Evolutionary conservation across 148 eudicot genomes (phyloP), one percentile per base, ranked within the genome.

Genomic region (Gaultheria prostrata): DNA sequence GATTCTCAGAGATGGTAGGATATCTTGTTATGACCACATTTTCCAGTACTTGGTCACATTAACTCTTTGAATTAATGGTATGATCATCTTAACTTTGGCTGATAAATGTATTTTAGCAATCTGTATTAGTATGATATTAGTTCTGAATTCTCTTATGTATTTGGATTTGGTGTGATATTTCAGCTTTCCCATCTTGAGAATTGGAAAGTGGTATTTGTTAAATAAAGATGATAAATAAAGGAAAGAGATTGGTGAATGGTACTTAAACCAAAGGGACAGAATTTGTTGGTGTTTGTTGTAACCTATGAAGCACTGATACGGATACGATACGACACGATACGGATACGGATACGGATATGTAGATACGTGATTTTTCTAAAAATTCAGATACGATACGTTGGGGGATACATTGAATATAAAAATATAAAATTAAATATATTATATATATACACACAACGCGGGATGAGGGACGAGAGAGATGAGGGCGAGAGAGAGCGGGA

Each of bases 121-220:
- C 48, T 20, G 11, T 24, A n/a, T 46, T 48, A 39, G 30, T 21
- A 49, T 76, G 15, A 12, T 14, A 24, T 51, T 76, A 28, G 71
- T 65, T 28, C 9, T 28, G 6, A 26, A 28, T 48, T 76, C 9
- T 76, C 24, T 1, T 28, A 50, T 4, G 15, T 51, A 15, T 76
- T 76, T 76, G 59, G 79, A 15, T 20, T 28, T 78, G 39, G 43
- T 77, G 33, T 73, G 48, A 17, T 24, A 50, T 77, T 77, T 49
- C n/a, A 51, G 12, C n/a, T 56, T 78, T 56, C 21, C 49, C 48
- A 78, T 15, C 56, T 78, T 78, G 24, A 53, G 81, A 53, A 77
- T 18, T 1, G 15, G 67, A 17, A n/a, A 54, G 8, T 26, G 18
- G 48, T 56, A n/a, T 11, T 63, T 9, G 9, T 63, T 26, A 24